Evolutionary conservation across 345 rosid genomes (phyloP).

Genomic region (Lenwebbia sp.): DNA sequence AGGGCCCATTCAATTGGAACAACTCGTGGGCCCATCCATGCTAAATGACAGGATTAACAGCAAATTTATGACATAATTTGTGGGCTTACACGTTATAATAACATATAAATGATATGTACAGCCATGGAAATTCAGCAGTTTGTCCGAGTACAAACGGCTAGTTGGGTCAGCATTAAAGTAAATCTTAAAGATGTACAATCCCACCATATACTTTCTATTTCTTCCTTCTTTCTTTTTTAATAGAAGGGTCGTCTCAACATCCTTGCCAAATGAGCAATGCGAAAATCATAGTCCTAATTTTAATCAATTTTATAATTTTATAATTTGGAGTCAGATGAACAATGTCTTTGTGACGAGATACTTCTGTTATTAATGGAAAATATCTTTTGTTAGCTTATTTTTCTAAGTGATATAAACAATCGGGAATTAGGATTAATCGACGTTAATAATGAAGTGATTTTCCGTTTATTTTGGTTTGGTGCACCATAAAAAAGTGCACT

Average conservation of each 20-base stretch:
- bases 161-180: not conserved
- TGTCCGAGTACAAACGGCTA: not conserved
- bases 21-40: not conserved
- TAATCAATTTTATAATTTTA: not conserved
- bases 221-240: not conserved
- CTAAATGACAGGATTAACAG: not conserved
- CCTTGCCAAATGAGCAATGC: not conserved
- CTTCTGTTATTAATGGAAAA: not conserved
- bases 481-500: too few species aligned
- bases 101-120: not conserved
- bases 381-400: too few species aligned
- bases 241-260: not conserved
- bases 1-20: not conserved
- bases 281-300: not conserved
- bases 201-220: not conserved
- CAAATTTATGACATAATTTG: not conserved
- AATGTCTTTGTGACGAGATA: not conserved
- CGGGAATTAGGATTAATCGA: too few species aligned
- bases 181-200: not conserved
- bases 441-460: too few species aligned
- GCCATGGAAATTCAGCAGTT: not conserved
- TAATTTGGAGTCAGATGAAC: not conserved
- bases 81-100: not conserved
- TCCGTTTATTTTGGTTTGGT: too few species aligned
- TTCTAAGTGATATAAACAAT: too few species aligned